A percentile compares a stretch with the other conserved stretches of the same genome.
phyloP scores from a whole-genome alignment of 495 filamentous ascomycete species.

The Hyaloscypha hepaticicola region DNA sequence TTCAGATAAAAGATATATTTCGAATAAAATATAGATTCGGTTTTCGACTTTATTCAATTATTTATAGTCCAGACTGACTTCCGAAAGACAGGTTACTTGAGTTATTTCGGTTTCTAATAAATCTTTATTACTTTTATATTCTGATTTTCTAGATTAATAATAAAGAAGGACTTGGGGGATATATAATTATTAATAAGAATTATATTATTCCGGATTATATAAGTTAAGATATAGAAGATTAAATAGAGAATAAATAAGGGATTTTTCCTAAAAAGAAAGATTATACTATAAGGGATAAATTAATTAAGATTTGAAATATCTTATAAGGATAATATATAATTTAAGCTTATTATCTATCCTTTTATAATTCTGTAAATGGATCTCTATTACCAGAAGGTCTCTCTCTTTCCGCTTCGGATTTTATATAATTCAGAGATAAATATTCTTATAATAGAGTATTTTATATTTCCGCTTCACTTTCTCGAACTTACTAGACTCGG shows the following conservation, averaged over 20 bases:
- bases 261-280: constrained; percentile 29
- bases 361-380: no score
- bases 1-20: constrained; percentile 23
- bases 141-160: constrained; percentile 15
- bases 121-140: constrained; percentile 25
- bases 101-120: constrained; percentile 29
- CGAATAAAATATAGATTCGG: constrained; percentile 22
- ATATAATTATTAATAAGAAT: constrained; percentile 27
- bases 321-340: constrained; percentile 30
- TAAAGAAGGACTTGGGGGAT: constrained; percentile 28
- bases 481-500: constrained; percentile 16
- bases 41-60: constrained; percentile 26
- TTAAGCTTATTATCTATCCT: constrained; percentile 39
- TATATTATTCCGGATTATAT: constrained; percentile 23
- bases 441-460: constrained; percentile 20
- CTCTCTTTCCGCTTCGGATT: no score
- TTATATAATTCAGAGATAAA: no score
- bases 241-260: constrained; percentile 28
- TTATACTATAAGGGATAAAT: constrained; percentile 23
- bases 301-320: constrained; percentile 11
- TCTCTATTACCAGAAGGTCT: no score
- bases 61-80: constrained; percentile 12
- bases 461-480: constrained; percentile 21
- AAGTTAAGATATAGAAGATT: constrained; percentile 27
- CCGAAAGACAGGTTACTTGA: constrained; percentile 28